These are phyloP conservation scores for Epichloe glyceriae DNA, from an alignment of 2,329 filamentous ascomycete species.

Conservation along the genomic window DNA sequence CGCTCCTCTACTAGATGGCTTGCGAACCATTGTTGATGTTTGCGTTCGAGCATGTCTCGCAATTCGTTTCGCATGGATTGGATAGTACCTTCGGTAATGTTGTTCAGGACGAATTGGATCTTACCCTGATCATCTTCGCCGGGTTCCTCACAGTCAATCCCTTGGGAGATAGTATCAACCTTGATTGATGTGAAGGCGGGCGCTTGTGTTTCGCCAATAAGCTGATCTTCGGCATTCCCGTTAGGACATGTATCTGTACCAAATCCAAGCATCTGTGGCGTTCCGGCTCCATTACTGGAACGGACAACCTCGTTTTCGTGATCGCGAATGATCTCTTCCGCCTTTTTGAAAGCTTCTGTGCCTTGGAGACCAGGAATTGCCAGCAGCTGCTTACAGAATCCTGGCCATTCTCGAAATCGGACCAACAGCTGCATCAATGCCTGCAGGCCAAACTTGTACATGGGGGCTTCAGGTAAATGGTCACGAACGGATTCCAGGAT, in stretches of 20 bases:
- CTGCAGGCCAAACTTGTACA: slow-evolving; percentile 98
- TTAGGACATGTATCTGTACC: slow-evolving; percentile 48
- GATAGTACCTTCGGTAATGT: slow-evolving; percentile 82
- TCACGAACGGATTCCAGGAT: slow-evolving; percentile 92
- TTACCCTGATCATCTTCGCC: slow-evolving; percentile 78
- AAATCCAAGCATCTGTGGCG: slow-evolving; percentile 23
- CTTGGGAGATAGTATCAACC: slow-evolving; percentile 53
- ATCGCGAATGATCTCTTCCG: slow-evolving; percentile 65
- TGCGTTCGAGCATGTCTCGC: slow-evolving; percentile 61
- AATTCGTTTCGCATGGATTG: slow-evolving; percentile 75
- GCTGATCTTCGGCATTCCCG: slow-evolving; percentile 53
- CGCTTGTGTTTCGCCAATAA: slow-evolving; percentile 43
- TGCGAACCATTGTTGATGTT: slow-evolving; percentile 93
- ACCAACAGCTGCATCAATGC: slow-evolving; percentile 79
- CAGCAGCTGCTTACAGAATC: slow-evolving; percentile 75
- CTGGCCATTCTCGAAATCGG: slow-evolving; percentile 86
- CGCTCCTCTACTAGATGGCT: slow-evolving; percentile 89
- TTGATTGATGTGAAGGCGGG: slow-evolving; percentile 69
- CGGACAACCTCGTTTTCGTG: slow-evolving; percentile 47
- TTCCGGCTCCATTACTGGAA: slow-evolving; percentile 38
- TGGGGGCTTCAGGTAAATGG: slow-evolving; percentile 67
- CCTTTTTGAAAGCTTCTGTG: slow-evolving; percentile 73
- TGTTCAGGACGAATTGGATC: slow-evolving; percentile 92
- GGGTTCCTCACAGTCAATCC: slow-evolving; percentile 65
- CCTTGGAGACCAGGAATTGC: slow-evolving; percentile 71